Conservation (phyloP, 805 yeast genomes). For the Spathaspora boniae region DNA sequence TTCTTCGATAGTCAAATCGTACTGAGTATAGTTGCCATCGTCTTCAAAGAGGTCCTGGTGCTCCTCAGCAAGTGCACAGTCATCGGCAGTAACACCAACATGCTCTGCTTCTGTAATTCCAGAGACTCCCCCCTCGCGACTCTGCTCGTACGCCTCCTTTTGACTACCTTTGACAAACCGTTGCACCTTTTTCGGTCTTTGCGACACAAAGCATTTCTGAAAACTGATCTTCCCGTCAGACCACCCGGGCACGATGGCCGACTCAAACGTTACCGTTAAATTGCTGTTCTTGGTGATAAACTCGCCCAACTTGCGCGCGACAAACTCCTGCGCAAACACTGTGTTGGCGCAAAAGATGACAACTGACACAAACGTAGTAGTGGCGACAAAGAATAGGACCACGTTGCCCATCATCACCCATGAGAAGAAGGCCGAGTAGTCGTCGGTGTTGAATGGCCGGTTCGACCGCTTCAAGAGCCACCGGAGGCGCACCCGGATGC, state of each 20-base stretch:
- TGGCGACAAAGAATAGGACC: slow-evolving; percentile 72
- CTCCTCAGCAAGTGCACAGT: slow-evolving; percentile 9
- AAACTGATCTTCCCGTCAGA: slow-evolving; percentile 80
- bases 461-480: slow-evolving; percentile 76
- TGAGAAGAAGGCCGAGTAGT: slow-evolving; percentile 82
- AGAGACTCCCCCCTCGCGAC: slow-evolving; percentile 26
- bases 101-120: not conserved
- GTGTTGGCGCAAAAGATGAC: slow-evolving; percentile 76
- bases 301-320: slow-evolving; percentile 80
- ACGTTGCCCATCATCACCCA: slow-evolving; percentile 91
- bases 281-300: slow-evolving; percentile 80
- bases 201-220: slow-evolving; percentile 79
- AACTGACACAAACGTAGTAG: slow-evolving; percentile 88
- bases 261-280: slow-evolving; percentile 81
- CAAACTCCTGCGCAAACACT: slow-evolving; percentile 82
- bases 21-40: slow-evolving; percentile 96
- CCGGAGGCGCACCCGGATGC: slow-evolving; percentile 43
- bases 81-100: not conserved
- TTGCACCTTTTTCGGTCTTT: slow-evolving; percentile 63
- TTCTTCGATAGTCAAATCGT: slow-evolving; percentile 84
- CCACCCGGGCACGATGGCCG: slow-evolving; percentile 95
- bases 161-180: slow-evolving; percentile 70
- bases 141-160: slow-evolving; percentile 63
- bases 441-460: slow-evolving; percentile 90
- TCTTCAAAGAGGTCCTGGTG: slow-evolving; percentile 45